phyloP scores from a whole-genome alignment of 768 basidiomycete genomes.

The Nevesoporus exiguus region DNA sequence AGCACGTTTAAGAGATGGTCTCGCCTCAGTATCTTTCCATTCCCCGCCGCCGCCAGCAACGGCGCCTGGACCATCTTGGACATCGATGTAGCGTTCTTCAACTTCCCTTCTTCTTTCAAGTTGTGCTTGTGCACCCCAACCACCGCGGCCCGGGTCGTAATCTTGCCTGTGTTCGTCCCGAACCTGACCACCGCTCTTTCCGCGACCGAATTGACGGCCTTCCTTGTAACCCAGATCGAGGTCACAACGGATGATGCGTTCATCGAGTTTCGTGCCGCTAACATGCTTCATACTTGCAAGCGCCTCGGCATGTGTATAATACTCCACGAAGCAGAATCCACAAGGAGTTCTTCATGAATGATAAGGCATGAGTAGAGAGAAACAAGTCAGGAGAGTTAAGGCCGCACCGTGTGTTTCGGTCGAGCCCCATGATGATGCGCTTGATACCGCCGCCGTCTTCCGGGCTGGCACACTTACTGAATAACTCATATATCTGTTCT shows the following conservation, averaged over 20 bases:
- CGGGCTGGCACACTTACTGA: slow-evolving; percentile 83
- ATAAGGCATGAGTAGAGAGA: slow-evolving; percentile 4
- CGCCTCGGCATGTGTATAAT: slow-evolving; percentile 92
- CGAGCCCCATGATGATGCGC: slow-evolving; percentile 92
- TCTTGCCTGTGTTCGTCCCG: slow-evolving; percentile 96
- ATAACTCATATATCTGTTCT: slow-evolving; percentile 93
- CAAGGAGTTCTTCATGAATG: slow-evolving; percentile 69
- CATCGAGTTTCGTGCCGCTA: slow-evolving; percentile 97
- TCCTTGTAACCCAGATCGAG: slow-evolving; percentile 96
- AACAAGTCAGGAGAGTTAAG: background rate
- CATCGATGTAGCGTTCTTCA: slow-evolving; percentile 84
- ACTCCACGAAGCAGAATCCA: slow-evolving; percentile 95
- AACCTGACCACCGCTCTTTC: slow-evolving; percentile 95
- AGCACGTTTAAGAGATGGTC: slow-evolving; percentile 56
- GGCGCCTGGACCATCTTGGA: slow-evolving; percentile 72
- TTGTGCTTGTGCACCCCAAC: slow-evolving; percentile 89
- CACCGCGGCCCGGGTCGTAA: slow-evolving; percentile 94
- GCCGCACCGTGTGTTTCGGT: slow-evolving; percentile 77
- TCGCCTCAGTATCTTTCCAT: slow-evolving; percentile 68
- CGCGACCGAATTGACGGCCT: slow-evolving; percentile 94
- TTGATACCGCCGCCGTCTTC: slow-evolving; percentile 90
- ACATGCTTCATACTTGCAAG: slow-evolving; percentile 90
- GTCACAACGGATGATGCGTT: slow-evolving; percentile 97
- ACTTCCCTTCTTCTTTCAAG: slow-evolving; percentile 75
- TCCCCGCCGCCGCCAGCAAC: slow-evolving; percentile 83